A percentile compares a stretch with the other conserved stretches of the same genome.
phyloP scores from a whole-genome alignment of 768 basidiomycete species.

The Boletus subcaerulescens region DNA sequence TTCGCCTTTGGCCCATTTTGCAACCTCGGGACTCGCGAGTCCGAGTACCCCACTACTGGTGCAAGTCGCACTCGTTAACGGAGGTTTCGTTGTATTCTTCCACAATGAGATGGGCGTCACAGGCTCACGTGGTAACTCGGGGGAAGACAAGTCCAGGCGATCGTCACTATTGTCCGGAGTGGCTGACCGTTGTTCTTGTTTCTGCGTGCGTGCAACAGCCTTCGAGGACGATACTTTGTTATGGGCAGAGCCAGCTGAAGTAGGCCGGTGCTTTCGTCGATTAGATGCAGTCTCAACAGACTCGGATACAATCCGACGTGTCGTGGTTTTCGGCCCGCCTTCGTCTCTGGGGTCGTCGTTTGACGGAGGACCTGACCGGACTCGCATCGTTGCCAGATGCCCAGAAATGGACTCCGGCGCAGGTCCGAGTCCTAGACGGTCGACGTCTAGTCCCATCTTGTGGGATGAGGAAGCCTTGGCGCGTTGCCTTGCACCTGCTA shows the following conservation, averaged over 20 bases:
- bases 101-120: constrained; percentile 31
- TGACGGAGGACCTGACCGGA: constrained; percentile 14
- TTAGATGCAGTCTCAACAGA: constrained; percentile 6
- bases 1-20: constrained; percentile 47
- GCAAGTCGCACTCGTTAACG: not conserved
- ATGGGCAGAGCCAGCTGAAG: not conserved
- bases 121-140: constrained; percentile 31
- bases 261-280: constrained; percentile 1
- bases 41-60: constrained; percentile 36
- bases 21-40: constrained; percentile 53
- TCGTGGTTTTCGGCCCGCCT: not conserved
- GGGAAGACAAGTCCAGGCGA: constrained; percentile 23
- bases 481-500: constrained; percentile 4
- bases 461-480: constrained; percentile 14
- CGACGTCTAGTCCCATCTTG: constrained; percentile 7
- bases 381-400: constrained; percentile 24
- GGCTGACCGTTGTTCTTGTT: constrained; percentile 9
- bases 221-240: constrained; percentile 10
- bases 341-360: not conserved
- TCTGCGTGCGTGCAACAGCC: not conserved
- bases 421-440: constrained; percentile 15
- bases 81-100: constrained; percentile 20
- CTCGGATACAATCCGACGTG: constrained; percentile 22
- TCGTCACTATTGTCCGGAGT: constrained; percentile 16
- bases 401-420: constrained; percentile 29